Evolutionary conservation across 495 filamentous ascomycete species (phyloP), one percentile per base, ranked within the genome.

Genomic region (Aspergillus taichungensis): DNA sequence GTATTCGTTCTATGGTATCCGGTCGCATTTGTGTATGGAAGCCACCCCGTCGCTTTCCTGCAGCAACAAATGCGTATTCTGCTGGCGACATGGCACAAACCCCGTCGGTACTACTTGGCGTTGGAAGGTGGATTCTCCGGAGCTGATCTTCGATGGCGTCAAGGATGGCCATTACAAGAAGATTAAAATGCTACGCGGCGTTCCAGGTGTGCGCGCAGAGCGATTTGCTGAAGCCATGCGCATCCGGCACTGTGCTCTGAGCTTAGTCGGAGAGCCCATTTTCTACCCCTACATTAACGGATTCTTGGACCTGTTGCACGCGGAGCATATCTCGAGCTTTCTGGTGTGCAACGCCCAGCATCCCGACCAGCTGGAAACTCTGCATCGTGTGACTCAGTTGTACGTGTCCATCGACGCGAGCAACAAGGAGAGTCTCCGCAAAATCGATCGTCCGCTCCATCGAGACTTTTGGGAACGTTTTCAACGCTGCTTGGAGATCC

Each of bases 271-370:
- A 46, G 91, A 97, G 60, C 91, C 91, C 6, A 94, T 97, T 51
- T 97, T 96, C 74, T 97, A 97, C 62, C 91, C 91, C 13, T 83
- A 91, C 62, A 97, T 97, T 69, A 96, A 97, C 63, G 83, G 84
- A 50, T 89, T 97, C 57, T 62, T 91, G 1, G 75, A 72, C 34
- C 69, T 95, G 67, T 71, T 97, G 46, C 91, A 97, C 65, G 66
- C 55, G 13, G 85, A 92, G 59, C 85, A 78, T 58, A 94, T 97
- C 54, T 94, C 87, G 11, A 91, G 83, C 37, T 97, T 97, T 72
- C 74, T 97, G 0, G 91, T 97, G 40, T 97, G 91, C 71, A 97
- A 97, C 61, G 91, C 91, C n/a, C 91, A 97, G 57, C 91, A 97
- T 61, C 90, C 91, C 8, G 88, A 89, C 31, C 86, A 96, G 56